phyloP scores from a whole-genome alignment of 192 early-diverging fungal genomes.

The Coemansia sp. region DNA sequence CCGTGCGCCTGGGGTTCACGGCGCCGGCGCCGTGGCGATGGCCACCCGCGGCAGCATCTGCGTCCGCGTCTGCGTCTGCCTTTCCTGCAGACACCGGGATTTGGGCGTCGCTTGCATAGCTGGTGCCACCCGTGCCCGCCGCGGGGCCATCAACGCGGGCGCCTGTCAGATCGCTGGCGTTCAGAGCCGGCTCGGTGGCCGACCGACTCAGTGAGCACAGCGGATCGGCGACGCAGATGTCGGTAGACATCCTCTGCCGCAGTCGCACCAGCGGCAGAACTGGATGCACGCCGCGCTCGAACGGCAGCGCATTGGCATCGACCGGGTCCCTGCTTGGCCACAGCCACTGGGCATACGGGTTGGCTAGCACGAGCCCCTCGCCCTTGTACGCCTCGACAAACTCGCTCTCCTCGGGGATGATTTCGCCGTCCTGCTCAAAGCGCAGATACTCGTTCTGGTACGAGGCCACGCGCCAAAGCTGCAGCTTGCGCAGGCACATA shows the following conservation, averaged over 20 bases:
- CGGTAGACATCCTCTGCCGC: slow-evolving; percentile 18
- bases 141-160: neutral
- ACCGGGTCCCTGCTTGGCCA: slow-evolving; percentile 28
- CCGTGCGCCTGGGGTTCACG: neutral
- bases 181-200: slow-evolving; percentile 16
- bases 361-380: slow-evolving; percentile 22
- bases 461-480: slow-evolving; percentile 79
- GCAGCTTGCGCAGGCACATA: slow-evolving; percentile 84
- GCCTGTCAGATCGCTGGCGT: neutral
- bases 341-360: slow-evolving; percentile 39
- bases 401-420: slow-evolving; percentile 53
- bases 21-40: neutral
- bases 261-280: slow-evolving; percentile 25
- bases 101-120: neutral
- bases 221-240: slow-evolving; percentile 35
- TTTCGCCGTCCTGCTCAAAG: slow-evolving; percentile 56
- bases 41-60: too few species aligned
- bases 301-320: slow-evolving; percentile 28
- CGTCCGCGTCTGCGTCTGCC: too few species aligned
- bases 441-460: slow-evolving; percentile 70
- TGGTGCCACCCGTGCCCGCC: neutral
- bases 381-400: slow-evolving; percentile 48
- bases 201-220: slow-evolving; percentile 15
- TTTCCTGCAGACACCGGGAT: neutral
- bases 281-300: slow-evolving; percentile 33